Conservation (phyloP, 257 asterid species). For the Cinchona pubescens region DNA sequence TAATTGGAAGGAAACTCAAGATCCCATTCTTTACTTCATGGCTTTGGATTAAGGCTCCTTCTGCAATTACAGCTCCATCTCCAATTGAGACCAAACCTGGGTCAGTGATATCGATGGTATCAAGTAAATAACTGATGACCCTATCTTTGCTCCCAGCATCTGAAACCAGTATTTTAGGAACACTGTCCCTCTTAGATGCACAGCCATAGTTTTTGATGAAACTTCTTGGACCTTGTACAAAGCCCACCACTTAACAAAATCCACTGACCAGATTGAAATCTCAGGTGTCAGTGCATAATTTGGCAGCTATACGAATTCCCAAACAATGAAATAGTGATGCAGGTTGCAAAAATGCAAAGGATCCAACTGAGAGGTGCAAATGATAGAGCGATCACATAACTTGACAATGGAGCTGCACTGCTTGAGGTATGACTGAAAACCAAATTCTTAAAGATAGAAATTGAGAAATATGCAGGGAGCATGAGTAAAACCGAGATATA, state of each 20-base stretch:
- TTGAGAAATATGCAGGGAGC: slow-evolving; percentile 55
- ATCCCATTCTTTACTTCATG: slow-evolving; percentile 63
- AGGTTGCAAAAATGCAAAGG: slow-evolving; percentile 56
- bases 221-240: slow-evolving; percentile 69
- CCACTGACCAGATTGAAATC: slow-evolving; percentile 54
- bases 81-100: slow-evolving; percentile 69
- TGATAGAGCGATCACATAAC: slow-evolving; percentile 40
- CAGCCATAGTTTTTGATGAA: slow-evolving; percentile 60
- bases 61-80: slow-evolving; percentile 57
- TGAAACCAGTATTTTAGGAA: slow-evolving; percentile 65
- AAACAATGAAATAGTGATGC: slow-evolving; percentile 45
- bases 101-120: slow-evolving; percentile 62
- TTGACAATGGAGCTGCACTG: slow-evolving; percentile 34
- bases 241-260: slow-evolving; percentile 77
- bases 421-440: slow-evolving; percentile 26
- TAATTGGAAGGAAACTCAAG: slow-evolving; percentile 53
- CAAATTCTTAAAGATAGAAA: slow-evolving; percentile 40
- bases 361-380: slow-evolving; percentile 69
- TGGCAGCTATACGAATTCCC: slow-evolving; percentile 71
- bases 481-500: slow-evolving; percentile 50
- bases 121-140: slow-evolving; percentile 60
- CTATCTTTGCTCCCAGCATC: slow-evolving; percentile 65
- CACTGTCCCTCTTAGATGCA: slow-evolving; percentile 72
- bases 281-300: slow-evolving; percentile 55
- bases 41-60: slow-evolving; percentile 66